Conservation (phyloP, 306 rosid genomes). For the Vigna hirtella region DNA sequence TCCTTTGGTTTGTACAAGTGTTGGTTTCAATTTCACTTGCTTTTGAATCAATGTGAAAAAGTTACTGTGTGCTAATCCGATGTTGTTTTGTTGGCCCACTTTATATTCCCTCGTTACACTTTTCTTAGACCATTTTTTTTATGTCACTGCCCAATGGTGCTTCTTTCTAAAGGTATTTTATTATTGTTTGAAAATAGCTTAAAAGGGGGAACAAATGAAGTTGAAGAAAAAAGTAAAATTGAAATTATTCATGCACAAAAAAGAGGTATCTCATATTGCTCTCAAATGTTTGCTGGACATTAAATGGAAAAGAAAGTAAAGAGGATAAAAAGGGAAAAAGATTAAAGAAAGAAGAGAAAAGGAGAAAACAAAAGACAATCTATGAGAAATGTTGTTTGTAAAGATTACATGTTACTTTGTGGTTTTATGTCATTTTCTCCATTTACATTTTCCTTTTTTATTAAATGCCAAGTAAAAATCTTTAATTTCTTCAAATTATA, state of each 20-base stretch:
- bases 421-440: not conserved
- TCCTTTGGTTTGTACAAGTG: not conserved
- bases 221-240: not conserved
- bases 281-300: not conserved
- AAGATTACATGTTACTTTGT: not conserved
- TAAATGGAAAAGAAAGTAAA: not conserved
- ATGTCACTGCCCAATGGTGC: not conserved
- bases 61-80: not conserved
- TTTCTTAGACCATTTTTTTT: not conserved
- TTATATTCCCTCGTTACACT: not conserved
- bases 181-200: not conserved
- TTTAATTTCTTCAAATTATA: too few relatives aligned
- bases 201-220: not conserved
- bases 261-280: not conserved
- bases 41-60: constrained; percentile 24
- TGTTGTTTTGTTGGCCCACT: constrained; percentile 2
- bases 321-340: not conserved
- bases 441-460: not conserved
- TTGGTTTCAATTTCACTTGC: constrained; percentile 12
- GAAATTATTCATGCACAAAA: not conserved
- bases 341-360: too few relatives aligned
- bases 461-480: too few relatives aligned
- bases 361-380: not conserved
- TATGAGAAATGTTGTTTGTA: not conserved
- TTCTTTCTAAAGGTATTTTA: constrained; percentile 12